Conservation (phyloP, 768 basidiomycete species). For the Suillus paluster region DNA sequence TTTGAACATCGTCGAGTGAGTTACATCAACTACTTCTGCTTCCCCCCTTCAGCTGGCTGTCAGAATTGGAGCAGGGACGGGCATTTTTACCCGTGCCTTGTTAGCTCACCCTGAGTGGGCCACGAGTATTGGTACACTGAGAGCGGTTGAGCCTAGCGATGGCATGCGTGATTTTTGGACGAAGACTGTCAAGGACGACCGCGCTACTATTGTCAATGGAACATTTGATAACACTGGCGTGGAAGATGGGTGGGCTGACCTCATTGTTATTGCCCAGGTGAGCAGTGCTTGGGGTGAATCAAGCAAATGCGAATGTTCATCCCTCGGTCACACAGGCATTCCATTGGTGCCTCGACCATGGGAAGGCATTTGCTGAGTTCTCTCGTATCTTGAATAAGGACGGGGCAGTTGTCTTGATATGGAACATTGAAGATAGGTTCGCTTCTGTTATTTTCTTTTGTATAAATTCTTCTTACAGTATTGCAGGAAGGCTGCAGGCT, state of each 20-base stretch:
- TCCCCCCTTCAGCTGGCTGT: not conserved
- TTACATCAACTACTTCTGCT: constrained; percentile 4
- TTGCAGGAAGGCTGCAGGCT: constrained; percentile 57
- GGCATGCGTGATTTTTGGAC: constrained; percentile 84
- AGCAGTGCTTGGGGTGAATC: constrained; percentile 9
- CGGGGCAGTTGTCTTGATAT: constrained; percentile 74
- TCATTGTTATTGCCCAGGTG: constrained; percentile 81
- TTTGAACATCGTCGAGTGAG: constrained; percentile 76
- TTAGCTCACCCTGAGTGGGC: constrained; percentile 65
- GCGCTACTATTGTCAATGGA: constrained; percentile 60
- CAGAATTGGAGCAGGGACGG: constrained; percentile 85
- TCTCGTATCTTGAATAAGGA: constrained; percentile 76
- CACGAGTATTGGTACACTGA: constrained; percentile 52
- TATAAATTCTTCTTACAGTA: not conserved
- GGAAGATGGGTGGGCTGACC: constrained; percentile 71
- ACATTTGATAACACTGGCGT: constrained; percentile 68
- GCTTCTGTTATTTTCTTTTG: constrained; percentile 9
- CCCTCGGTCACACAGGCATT: constrained; percentile 61
- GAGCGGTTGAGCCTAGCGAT: constrained; percentile 80
- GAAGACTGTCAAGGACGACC: constrained; percentile 54
- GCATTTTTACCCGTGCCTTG: constrained; percentile 85
- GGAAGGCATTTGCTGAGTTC: constrained; percentile 74
- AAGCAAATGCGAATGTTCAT: not conserved
- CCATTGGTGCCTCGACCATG: constrained; percentile 90
- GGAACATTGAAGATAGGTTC: constrained; percentile 90